Evolutionary conservation across 2,329 filamentous ascomycete genomes (phyloP).

Genomic region (Cercospora zeae-maydis): DNA sequence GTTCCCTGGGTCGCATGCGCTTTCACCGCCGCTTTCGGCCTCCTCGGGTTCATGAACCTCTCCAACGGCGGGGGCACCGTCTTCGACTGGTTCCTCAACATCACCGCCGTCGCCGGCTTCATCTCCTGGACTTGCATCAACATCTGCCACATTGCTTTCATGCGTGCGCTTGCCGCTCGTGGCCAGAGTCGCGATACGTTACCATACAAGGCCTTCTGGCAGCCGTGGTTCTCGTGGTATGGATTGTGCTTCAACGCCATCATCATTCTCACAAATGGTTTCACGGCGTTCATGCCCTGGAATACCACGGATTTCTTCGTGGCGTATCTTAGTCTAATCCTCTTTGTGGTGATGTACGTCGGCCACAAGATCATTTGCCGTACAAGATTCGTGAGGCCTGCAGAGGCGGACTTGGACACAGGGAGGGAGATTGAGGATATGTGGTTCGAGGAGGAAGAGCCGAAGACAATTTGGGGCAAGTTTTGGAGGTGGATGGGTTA

Average conservation of each 20-base stretch:
- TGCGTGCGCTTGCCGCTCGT: constrained; percentile 65
- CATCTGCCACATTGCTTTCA: constrained; percentile 68
- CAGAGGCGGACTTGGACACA: constrained; percentile 43
- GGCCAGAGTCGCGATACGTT: constrained; percentile 63
- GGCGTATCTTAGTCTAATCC: constrained; percentile 66
- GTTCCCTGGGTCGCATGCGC: constrained; percentile 72
- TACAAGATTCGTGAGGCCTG: constrained; percentile 40
- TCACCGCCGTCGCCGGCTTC: constrained; percentile 70
- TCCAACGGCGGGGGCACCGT: constrained; percentile 67
- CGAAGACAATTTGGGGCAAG: constrained; percentile 35
- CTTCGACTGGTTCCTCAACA: constrained; percentile 67
- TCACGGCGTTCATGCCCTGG: constrained; percentile 73
- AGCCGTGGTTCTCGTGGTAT: constrained; percentile 70
- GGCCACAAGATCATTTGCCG: constrained; percentile 65
- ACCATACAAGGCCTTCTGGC: constrained; percentile 66
- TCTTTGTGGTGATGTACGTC: constrained; percentile 66
- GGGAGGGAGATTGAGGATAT: constrained; percentile 41
- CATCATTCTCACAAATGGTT: constrained; percentile 75
- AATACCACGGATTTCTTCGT: constrained; percentile 68
- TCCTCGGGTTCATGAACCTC: constrained; percentile 72
- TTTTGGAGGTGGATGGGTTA: constrained; percentile 32
- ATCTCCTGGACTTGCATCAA: constrained; percentile 70
- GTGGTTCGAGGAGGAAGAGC: constrained; percentile 33
- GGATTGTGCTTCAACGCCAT: constrained; percentile 61
- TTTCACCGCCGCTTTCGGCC: constrained; percentile 62